These are phyloP conservation scores for Gossypium mustelinum DNA, from an alignment of 345 rosid genomes.

Conservation along the genomic window DNA sequence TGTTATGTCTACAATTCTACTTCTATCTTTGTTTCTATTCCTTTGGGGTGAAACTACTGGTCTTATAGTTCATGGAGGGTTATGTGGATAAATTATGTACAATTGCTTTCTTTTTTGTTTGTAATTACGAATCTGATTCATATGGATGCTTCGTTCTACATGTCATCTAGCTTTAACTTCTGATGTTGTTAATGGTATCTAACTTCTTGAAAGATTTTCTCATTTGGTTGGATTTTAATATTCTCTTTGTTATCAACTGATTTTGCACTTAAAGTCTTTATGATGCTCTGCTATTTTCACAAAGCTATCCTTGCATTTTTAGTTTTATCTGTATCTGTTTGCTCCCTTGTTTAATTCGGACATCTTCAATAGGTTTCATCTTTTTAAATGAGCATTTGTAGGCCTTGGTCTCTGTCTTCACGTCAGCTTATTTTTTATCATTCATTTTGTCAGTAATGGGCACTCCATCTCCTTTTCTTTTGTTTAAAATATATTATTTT, in stretches of 20 bases:
- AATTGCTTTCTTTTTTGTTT: background rate
- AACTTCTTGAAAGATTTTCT: constrained; percentile 5
- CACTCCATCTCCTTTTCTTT: background rate
- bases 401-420: background rate
- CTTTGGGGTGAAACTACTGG: background rate
- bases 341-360: background rate
- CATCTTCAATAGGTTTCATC: background rate
- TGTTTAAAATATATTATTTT: background rate
- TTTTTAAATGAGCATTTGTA: background rate
- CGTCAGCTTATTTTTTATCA: background rate
- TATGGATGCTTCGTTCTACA: background rate
- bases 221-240: constrained; percentile 1
- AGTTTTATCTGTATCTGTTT: background rate
- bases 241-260: background rate
- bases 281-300: constrained; percentile 1
- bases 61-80: background rate
- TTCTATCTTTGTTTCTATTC: background rate
- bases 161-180: constrained; percentile 4
- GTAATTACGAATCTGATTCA: constrained; percentile 3
- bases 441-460: background rate
- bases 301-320: background rate
- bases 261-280: background rate
- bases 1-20: constrained; percentile 6
- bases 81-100: constrained; percentile 10
- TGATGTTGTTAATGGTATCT: background rate